phyloP scores from a whole-genome alignment of 2,329 filamentous ascomycete genomes.

The Arthrobotrys conoides region DNA sequence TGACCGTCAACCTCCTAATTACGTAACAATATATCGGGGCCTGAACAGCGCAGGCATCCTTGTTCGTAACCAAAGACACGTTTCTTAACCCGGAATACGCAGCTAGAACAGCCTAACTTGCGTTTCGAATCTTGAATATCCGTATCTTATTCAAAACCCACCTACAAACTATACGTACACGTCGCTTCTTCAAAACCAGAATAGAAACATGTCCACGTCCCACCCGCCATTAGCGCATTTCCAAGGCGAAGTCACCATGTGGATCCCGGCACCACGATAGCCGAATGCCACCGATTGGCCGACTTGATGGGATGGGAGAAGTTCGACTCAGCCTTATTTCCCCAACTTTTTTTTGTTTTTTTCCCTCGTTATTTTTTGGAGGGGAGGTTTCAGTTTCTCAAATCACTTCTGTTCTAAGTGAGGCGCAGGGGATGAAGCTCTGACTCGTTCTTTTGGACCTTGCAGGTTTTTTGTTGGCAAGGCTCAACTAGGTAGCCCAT shows the following conservation, averaged over 20 bases:
- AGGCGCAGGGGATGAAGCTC: slow-evolving; percentile 21
- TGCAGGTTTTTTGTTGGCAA: slow-evolving; percentile 4
- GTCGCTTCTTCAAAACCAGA: too few species aligned
- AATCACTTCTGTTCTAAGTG: slow-evolving; percentile 36
- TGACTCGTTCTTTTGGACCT: slow-evolving; percentile 2
- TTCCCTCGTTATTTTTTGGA: background rate
- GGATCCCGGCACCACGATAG: slow-evolving; percentile 3
- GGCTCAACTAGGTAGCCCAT: slow-evolving; percentile 38
- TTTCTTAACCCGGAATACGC: background rate
- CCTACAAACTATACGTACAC: too few species aligned
- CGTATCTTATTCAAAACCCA: too few species aligned
- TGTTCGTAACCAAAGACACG: background rate
- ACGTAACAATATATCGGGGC: too few species aligned
- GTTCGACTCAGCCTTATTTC: slow-evolving; percentile 31
- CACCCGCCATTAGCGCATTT: slow-evolving; percentile 14
- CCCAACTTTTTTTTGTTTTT: background rate
- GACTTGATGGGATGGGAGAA: background rate
- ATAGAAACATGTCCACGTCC: too few species aligned
- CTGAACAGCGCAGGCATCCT: too few species aligned
- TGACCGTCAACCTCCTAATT: too few species aligned
- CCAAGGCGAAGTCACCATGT: slow-evolving; percentile 11
- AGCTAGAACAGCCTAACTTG: too few species aligned
- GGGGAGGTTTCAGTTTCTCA: slow-evolving; percentile 25
- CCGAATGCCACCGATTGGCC: slow-evolving; percentile 24
- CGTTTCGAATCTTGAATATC: too few species aligned